Evolutionary conservation across 345 rosid species (phyloP), one percentile per base, ranked within the genome.

Genomic region (Bruguiera parviflora): DNA sequence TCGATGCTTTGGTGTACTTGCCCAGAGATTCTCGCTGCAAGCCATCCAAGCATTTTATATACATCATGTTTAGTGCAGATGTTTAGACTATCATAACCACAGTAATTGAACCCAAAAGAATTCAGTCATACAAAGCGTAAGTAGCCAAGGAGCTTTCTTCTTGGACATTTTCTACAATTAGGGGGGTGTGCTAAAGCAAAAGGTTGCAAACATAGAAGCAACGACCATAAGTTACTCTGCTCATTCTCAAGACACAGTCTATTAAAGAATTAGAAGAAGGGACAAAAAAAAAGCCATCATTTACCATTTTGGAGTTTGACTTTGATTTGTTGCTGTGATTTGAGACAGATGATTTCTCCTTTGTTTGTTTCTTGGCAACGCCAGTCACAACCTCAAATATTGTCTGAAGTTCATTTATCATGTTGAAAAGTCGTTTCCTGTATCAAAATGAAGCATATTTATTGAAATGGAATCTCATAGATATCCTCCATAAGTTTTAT

Each of bases 321-420:
- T 88, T 90, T 69, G 96, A 86, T 72, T 86, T 85, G 81, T 79
- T 85, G 83, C 85, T 80, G 56, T 85, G 83, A 79, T 90, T 90
- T 65, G 95, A 78, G 69, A 76, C 82, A 51, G 90, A 80, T 9
- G 88, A 78, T 62, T 90, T 89, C 31, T 86, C 93, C 80, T 83
- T 88, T 20, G 81, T 66, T 68, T 79, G 89, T 75, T 86, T 89
- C 93, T 87, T 87, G 16, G 82, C 82, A 43, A 75, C 63, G 58
- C 93, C 96, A 39, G 86, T 77, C 46, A 90, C 96, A 61, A 88
- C 80, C 85, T 92, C 96, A 74, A 82, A 92, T 73, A 92, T 83
- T 33, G 96, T 88, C 35, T 92, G 96, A 70, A 88, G 92, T 2
- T 90, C 96, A 78, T 90, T 90, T 69, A 90, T 86, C 96, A 90